Conservation (phyloP, 1,284 basidiomycete genomes). For the Flammula alnicola region DNA sequence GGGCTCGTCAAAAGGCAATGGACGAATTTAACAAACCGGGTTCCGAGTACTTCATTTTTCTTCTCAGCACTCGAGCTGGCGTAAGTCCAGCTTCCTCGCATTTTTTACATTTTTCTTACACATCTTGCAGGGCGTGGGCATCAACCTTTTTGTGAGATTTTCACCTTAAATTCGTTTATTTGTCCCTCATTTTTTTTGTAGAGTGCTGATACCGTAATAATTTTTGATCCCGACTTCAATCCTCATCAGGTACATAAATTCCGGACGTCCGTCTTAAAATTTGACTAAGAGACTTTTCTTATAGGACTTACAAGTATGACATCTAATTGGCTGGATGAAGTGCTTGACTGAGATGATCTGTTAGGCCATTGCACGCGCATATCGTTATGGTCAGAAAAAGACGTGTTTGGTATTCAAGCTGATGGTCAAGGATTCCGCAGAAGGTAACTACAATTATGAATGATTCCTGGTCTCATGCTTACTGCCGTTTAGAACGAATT, state of each 20-base stretch:
- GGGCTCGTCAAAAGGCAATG: conserved; percentile 90
- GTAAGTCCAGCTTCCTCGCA: conserved; percentile 46
- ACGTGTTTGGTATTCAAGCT: conserved; percentile 90
- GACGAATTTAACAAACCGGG: conserved; percentile 89
- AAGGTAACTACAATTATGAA: conserved; percentile 56
- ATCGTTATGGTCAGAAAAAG: conserved; percentile 83
- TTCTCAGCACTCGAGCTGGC: conserved; percentile 94
- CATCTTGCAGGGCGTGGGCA: conserved; percentile 69
- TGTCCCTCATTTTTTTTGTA: conserved; percentile 51
- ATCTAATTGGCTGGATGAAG: not conserved
- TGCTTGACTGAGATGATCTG: conserved; percentile 6
- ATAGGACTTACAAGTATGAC: conserved; percentile 69
- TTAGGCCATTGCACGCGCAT: conserved; percentile 88
- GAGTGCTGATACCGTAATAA: conserved; percentile 90
- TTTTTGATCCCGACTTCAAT: conserved; percentile 94
- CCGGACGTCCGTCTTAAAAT: conserved; percentile 10
- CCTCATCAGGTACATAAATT: conserved; percentile 78
- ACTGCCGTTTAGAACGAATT: conserved; percentile 72
- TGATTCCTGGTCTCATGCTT: not conserved
- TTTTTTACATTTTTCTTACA: conserved; percentile 3
- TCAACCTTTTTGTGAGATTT: conserved; percentile 72
- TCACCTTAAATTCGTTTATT: not conserved
- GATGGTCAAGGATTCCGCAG: conserved; percentile 88
- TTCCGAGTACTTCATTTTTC: conserved; percentile 89
- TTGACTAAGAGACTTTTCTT: conserved; percentile 26